These are phyloP conservation scores for Pichia terricola DNA, from an alignment of 1,139 yeast species.

Conservation along the genomic window DNA sequence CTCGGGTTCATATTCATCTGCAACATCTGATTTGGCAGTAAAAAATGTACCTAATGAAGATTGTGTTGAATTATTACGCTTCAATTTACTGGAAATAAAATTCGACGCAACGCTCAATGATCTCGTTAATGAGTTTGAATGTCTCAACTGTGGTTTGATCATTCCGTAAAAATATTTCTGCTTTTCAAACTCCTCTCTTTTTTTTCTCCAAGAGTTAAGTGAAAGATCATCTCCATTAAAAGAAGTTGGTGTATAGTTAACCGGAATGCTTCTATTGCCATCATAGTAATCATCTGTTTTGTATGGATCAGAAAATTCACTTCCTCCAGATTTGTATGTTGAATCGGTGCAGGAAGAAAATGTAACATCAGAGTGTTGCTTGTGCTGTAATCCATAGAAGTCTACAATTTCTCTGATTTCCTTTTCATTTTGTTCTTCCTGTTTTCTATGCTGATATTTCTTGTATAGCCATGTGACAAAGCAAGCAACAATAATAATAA, in stretches of 20 bases:
- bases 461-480: conserved; percentile 17
- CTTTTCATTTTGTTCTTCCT: conserved; percentile 21
- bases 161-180: conserved; percentile 1
- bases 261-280: too few species aligned
- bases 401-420: conserved; percentile 25
- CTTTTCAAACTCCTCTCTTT: conserved; percentile 38
- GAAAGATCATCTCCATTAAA: conserved; percentile 34
- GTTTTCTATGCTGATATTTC: conserved; percentile 18
- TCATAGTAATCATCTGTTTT: not conserved
- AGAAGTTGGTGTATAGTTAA: too few species aligned
- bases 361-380: conserved; percentile 15
- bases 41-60: conserved; percentile 20
- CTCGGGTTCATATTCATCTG: not conserved
- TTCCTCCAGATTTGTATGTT: conserved; percentile 7
- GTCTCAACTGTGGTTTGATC: conserved; percentile 1
- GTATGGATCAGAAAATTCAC: not conserved
- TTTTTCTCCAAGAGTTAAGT: conserved; percentile 41
- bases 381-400: conserved; percentile 20
- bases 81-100: conserved; percentile 17
- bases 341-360: conserved; percentile 15
- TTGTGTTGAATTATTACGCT: conserved; percentile 20
- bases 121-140: conserved; percentile 15
- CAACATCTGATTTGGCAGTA: conserved; percentile 12
- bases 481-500: conserved; percentile 16
- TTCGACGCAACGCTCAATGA: conserved; percentile 21